phyloP scores from a whole-genome alignment of 495 filamentous ascomycete species.

The Pseudoneurospora amorphoporcata region DNA sequence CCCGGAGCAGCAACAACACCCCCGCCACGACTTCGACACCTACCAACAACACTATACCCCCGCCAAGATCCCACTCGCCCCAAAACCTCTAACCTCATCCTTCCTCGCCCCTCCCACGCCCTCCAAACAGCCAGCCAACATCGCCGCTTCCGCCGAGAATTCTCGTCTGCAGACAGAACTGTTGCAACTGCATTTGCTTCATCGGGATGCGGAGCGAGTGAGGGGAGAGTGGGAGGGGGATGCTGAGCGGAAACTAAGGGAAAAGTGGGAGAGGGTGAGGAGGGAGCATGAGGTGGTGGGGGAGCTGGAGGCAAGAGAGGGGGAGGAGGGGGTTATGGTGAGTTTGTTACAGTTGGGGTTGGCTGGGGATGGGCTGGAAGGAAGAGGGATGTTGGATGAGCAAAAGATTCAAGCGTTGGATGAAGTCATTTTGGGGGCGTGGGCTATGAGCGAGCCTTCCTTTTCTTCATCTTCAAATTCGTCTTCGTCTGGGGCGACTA shows the following conservation, averaged over 20 bases:
- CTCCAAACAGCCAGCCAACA: constrained; percentile 42
- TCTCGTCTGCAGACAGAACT: constrained; percentile 60
- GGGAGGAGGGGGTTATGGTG: constrained; percentile 11
- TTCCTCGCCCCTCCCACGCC: constrained; percentile 42
- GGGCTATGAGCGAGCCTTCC: constrained; percentile 34
- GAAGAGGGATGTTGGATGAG: constrained; percentile 1
- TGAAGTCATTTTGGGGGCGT: constrained; percentile 37
- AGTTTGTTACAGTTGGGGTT: constrained; percentile 4
- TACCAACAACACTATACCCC: constrained; percentile 63
- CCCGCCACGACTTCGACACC: constrained; percentile 48
- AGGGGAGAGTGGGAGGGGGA: constrained; percentile 35
- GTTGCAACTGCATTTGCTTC: constrained; percentile 60
- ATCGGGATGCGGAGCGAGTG: constrained; percentile 34
- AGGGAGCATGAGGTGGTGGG: constrained; percentile 21
- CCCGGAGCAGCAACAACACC: constrained; percentile 9
- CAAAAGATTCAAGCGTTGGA: constrained; percentile 43
- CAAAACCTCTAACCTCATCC: constrained; percentile 45
- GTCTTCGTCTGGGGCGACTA: background rate
- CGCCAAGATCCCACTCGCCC: constrained; percentile 40
- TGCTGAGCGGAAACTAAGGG: constrained; percentile 30
- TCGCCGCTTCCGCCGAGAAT: constrained; percentile 48
- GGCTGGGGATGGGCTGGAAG: constrained; percentile 19
- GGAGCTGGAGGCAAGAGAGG: constrained; percentile 13
- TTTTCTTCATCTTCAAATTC: background rate
- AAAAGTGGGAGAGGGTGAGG: constrained; percentile 30